Evolutionary conservation across 2,329 filamentous ascomycete genomes (phyloP), one percentile per base, ranked within the genome.

Genomic region (Sarocladiaceae sp.): DNA sequence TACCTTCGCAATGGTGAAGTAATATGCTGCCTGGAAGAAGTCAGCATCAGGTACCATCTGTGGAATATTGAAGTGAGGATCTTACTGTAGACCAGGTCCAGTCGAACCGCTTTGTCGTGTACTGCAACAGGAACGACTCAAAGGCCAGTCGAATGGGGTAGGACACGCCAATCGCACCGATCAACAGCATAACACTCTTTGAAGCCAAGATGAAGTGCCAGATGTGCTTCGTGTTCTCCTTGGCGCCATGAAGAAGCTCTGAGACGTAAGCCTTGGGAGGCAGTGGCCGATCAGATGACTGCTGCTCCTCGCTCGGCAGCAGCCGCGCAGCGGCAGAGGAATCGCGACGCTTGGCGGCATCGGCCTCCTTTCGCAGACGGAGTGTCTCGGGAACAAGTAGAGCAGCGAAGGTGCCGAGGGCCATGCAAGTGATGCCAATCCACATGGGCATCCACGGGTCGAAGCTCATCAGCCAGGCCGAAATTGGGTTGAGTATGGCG

Each of bases 31-130:
- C 58, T 67, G 11, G 11, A 9, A 19, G 16, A 49, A 6, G 18
- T 35, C 33, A 35, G 15, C 5, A 15, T 9, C 4, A 21, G n/a
- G 6, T 3, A 50, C 48, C 9, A 21, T n/a, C n/a, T n/a, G n/a
- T n/a, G n/a, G n/a, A n/a, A 13, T 23, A 11, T 7, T 11, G 24
- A 41, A 13, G 10, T 23, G 20, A 7, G 37, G 18, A 13, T 15
- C 58, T 45, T 48, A 68, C 66, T 44, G 60, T 60, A 32, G 63
- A 66, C 68, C 70, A 72, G 6, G 64, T 65, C 64, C 74, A 71
- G 23, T 58, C 43, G 53, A 74, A 79, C 5, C 73, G 65, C 39
- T 68, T 71, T 1, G 69, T 71, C 44, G 72, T 63, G 51, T 78
- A 78, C 52, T 80, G 77, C 2, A 78, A 51, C 7, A 41, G 15